Percentiles rank a stretch among this genome's conserved stretches.
Evolutionary conservation across 78 protist species (phyloP).

Genomic region (Dictyostelium intermedium): DNA sequence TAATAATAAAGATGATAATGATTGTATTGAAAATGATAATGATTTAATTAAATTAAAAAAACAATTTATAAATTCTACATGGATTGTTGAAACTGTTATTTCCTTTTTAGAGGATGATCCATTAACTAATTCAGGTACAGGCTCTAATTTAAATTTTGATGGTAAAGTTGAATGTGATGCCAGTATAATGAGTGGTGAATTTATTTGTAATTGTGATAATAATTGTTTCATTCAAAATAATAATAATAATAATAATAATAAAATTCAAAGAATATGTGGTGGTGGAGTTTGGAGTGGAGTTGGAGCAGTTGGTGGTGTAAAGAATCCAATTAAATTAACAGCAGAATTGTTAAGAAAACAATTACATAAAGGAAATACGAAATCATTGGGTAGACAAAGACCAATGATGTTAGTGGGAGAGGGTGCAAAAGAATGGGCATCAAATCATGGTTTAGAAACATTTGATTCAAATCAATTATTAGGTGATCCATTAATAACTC

Average conservation of each 20-base stretch:
- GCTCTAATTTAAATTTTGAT: constrained; percentile 70
- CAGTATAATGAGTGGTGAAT: constrained; percentile 60
- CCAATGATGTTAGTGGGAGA: constrained; percentile 72
- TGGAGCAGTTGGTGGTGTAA: constrained; percentile 68
- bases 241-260: not conserved
- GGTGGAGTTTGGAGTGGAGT: constrained; percentile 73
- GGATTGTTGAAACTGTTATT: constrained; percentile 47
- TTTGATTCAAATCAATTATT: constrained; percentile 22
- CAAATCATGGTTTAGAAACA: constrained; percentile 27
- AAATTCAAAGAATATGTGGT: constrained; percentile 21
- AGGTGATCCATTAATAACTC: constrained; percentile 75
- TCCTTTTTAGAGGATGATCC: constrained; percentile 72
- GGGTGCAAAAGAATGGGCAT: constrained; percentile 82
- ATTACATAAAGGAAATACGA: not conserved
- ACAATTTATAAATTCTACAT: not conserved
- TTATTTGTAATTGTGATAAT: constrained; percentile 13
- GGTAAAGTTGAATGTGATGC: constrained; percentile 81
- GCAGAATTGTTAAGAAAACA: constrained; percentile 37
- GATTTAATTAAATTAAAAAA: not conserved
- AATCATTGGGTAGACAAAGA: constrained; percentile 77
- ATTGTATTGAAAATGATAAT: not conserved
- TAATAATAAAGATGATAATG: not conserved
- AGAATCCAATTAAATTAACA: constrained; percentile 70
- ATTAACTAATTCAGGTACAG: constrained; percentile 70
- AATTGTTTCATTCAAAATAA: not conserved